Evolutionary conservation across 1,284 basidiomycete species (phyloP), one percentile per base, ranked within the genome.

Genomic region (Entoloma clypeatum): DNA sequence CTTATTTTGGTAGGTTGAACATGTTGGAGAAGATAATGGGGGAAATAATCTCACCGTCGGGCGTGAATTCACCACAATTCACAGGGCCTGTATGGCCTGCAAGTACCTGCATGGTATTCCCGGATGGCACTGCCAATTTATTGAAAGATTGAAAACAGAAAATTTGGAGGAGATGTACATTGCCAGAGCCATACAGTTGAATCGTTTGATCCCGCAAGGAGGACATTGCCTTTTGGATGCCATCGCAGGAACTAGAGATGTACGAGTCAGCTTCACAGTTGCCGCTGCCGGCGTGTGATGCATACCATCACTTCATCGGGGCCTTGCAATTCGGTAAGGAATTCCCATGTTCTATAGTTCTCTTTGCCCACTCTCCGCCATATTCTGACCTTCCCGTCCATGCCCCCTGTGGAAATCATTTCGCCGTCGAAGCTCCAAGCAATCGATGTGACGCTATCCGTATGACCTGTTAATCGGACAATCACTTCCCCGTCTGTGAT

Each of bases 161-260:
- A 48, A 36, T 24, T 36, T n/a, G 7, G 11, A 32, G 10, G 27
- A n/a, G 13, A 59, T 77, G 51, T 62, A 94, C 93, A 67, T 68
- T 96, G 90, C 94, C 94, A 99, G 56, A 99, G 72, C 95, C 95
- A 99, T n/a, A 95, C 82, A 3, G 89, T 96, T 3, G 87, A 79
- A 63, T 99, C 95, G 51, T 95, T 91, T 13, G 90, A 88, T 25
- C 95, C 95, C 0, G 91, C 93, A 3, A 95, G 76, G 0, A 99
- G 74, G 3, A 97, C 87, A 34, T 72, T 70, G 10, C 94, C 96
- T 61, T 86, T 93, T 0, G 96, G 95, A 68, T 99, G 96, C 95
- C 95, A 99, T 66, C 81, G 73, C 37, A 99, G 61, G 81, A 92
- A 97, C 91, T 95, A 46, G 29, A 49, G 14, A 45, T 39, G 27